These are phyloP conservation scores for Chlamydomonas asymmetrica DNA, from an alignment of 139 green algal species.

Conservation along the genomic window DNA sequence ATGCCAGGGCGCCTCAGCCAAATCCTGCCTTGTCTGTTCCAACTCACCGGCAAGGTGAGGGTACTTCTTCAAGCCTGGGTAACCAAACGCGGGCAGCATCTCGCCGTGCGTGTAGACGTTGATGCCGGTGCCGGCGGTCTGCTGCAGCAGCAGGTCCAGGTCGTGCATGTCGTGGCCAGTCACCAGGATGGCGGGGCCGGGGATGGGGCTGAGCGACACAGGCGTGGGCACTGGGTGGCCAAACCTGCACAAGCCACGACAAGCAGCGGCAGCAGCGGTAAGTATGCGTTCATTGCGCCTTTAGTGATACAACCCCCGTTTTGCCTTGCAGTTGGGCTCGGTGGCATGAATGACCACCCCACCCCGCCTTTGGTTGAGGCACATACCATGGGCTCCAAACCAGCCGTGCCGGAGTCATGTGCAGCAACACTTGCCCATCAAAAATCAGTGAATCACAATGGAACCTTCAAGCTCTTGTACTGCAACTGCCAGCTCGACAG, in stretches of 20 bases:
- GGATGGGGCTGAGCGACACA: conserved; percentile 56
- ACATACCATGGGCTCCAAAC: too few species aligned
- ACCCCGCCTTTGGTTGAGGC: too few species aligned
- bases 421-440: too few species aligned
- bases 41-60: conserved; percentile 48
- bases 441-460: too few species aligned
- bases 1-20: too few species aligned
- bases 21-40: too few species aligned
- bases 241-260: too few species aligned
- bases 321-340: too few species aligned
- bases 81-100: conserved; percentile 76
- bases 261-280: neutral
- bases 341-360: too few species aligned
- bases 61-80: conserved; percentile 65
- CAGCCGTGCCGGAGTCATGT: too few species aligned
- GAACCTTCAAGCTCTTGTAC: neutral
- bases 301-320: too few species aligned
- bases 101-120: conserved; percentile 80
- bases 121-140: conserved; percentile 69
- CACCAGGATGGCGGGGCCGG: conserved; percentile 74
- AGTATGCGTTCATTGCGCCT: neutral
- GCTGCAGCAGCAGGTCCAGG: conserved; percentile 63
- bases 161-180: conserved; percentile 80
- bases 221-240: conserved; percentile 56
- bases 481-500: conserved; percentile 3